Base-by-base conservation (phyloP, 345 rosid species). In the Physaria fendleri region DNA sequence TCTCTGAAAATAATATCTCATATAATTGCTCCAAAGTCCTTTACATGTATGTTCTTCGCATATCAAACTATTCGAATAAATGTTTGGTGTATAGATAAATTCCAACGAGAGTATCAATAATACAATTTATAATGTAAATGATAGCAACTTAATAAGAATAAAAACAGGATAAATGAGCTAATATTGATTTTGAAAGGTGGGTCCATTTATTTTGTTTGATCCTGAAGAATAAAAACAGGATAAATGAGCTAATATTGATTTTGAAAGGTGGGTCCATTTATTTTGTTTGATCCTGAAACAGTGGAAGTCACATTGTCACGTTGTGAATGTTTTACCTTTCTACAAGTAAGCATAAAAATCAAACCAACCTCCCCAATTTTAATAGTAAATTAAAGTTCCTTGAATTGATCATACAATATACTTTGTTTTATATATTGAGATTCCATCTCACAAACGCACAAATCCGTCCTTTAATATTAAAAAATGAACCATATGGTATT, bases 291-390 rank as follows among this genome's bases (percentile, higher is more conserved):
- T 66, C 38, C 10, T 5, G 46, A 67, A 13, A 60, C 66, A 68
- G 61, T 43, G 73, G 66, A 43, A 60, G 35, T 61, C 73, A 59
- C 73, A 51, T 68, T 59, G 72, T 42, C 66, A 67, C 60, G 65
- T 59, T 49, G 10, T 17, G 27, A 45, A 23, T 58, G 35, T 48
- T 48, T 8, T 42, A 49, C 12, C n/a, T 68, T 35, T 34, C 66
- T 53, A 47, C 47, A 59, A 68, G 72, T 6, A 59, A 51, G 22
- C 66, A 33, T 66, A 59, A 66, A 51, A 68, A 52, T 60, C 0
- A 59, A 51, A 50, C 47, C 66, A 32, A 43, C 32, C 38, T 40
- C 45, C 51, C 51, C 7, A 5, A 21, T 6, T 45, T 14, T 23
- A 40, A 37, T 13, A 28, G 14, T 38, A 12, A 51, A 55, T n/a